These are phyloP conservation scores for Ceratonia siliqua DNA, from an alignment of 306 rosid genomes.

Conservation along the genomic window DNA sequence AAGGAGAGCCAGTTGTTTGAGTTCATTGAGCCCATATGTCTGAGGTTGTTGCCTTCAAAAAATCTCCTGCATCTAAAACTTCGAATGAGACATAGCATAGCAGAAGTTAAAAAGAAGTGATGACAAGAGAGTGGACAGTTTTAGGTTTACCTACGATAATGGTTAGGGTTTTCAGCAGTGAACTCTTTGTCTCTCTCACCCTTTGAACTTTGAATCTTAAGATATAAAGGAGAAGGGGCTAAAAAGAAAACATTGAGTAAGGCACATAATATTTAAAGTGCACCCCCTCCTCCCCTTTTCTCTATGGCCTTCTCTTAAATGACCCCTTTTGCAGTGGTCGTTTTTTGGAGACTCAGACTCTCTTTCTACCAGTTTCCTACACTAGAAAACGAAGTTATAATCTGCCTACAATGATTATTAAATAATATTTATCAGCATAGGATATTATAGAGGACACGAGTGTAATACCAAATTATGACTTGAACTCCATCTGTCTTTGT, in stretches of 20 bases:
- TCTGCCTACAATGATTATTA: slow-evolving; percentile 40
- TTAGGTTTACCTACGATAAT: slow-evolving; percentile 20
- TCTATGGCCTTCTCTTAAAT: slow-evolving; percentile 1
- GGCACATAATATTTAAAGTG: slow-evolving; percentile 38
- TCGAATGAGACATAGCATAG: background rate
- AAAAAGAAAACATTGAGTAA: slow-evolving; percentile 48
- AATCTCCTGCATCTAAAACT: slow-evolving; percentile 43
- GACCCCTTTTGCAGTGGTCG: slow-evolving; percentile 51
- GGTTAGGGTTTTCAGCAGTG: slow-evolving; percentile 40
- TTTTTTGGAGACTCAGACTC: slow-evolving; percentile 47
- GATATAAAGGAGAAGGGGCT: slow-evolving; percentile 31
- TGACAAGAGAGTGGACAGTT: background rate
- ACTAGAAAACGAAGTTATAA: slow-evolving; percentile 41
- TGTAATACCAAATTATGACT: slow-evolving; percentile 40
- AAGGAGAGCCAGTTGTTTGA: slow-evolving; percentile 94
- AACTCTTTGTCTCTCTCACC: slow-evolving; percentile 21
- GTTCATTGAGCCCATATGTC: slow-evolving; percentile 60
- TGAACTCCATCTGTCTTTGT: slow-evolving; percentile 42
- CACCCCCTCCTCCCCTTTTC: background rate
- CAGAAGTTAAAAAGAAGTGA: background rate
- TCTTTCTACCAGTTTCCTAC: slow-evolving; percentile 46
- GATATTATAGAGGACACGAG: slow-evolving; percentile 62
- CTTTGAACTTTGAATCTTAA: slow-evolving; percentile 11
- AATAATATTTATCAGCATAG: slow-evolving; percentile 37
- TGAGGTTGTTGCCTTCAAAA: slow-evolving; percentile 8